phyloP scores from a whole-genome alignment of 768 basidiomycete species.

The Scleroderma citrinum region DNA sequence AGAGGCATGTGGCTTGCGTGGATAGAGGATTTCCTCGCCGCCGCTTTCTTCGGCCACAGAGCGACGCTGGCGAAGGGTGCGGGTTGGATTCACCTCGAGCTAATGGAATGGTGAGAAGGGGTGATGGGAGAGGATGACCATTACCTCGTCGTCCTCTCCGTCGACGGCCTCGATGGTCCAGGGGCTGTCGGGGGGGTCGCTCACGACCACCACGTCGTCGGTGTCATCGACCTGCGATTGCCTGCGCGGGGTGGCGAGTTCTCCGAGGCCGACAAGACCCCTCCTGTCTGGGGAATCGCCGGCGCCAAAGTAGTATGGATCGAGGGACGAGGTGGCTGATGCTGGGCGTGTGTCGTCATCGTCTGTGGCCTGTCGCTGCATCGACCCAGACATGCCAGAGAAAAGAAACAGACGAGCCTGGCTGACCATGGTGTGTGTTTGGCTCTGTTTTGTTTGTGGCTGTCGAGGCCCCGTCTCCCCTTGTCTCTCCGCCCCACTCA shows the following conservation, averaged over 20 bases:
- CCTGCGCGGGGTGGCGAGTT: slow-evolving; percentile 86
- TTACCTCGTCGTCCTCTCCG: slow-evolving; percentile 68
- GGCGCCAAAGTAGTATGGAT: slow-evolving; percentile 83
- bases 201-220: slow-evolving; percentile 32
- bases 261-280: slow-evolving; percentile 89
- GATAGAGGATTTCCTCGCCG: slow-evolving; percentile 86
- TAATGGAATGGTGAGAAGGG: slow-evolving; percentile 1
- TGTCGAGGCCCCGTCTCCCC: not conserved
- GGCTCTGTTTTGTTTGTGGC: not conserved
- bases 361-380: slow-evolving; percentile 38
- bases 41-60: slow-evolving; percentile 82
- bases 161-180: slow-evolving; percentile 89
- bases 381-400: slow-evolving; percentile 35
- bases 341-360: slow-evolving; percentile 52
- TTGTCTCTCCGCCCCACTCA: not conserved
- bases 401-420: slow-evolving; percentile 32
- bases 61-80: slow-evolving; percentile 50
- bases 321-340: slow-evolving; percentile 76
- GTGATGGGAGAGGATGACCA: not conserved
- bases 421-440: not conserved
- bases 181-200: slow-evolving; percentile 65
- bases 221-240: slow-evolving; percentile 37
- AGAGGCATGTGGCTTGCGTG: slow-evolving; percentile 46
- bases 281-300: slow-evolving; percentile 76
- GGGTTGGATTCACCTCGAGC: slow-evolving; percentile 40